Evolutionary conservation across 768 basidiomycete species (phyloP), one percentile per base, ranked within the genome.

Genomic region (Pulveroboletus sp.): DNA sequence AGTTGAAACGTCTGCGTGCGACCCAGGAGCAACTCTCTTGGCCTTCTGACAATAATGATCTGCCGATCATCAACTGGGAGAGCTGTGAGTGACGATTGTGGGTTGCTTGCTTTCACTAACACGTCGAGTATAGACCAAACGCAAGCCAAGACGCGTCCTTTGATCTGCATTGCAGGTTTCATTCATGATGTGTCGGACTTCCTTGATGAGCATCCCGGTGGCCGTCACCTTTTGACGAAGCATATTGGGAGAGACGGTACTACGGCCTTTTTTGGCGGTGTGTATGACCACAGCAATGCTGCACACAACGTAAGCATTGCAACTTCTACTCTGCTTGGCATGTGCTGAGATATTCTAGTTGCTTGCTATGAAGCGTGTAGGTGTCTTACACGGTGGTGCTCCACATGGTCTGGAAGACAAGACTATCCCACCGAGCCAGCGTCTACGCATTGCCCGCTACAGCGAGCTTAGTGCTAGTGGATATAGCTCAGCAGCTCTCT

Each of bases 231-330:
- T 23, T 72, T 97, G 50, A 79, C 82, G 57, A 88, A 89, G 68
- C 78, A 86, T 66, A 87, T 94, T 58, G 94, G 94, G 48, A 89
- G 82, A 65, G 94, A 95, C 60, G 93, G 89, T 3, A 92, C 92
- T 4, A 90, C 90, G 0, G 92, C 93, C 6, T 97, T 95, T 77
- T 94, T 95, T 60, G 94, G 94, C 52, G 90, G 88, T 50, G 85
- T 93, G 1, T 91, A 91, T 61, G 87, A 89, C 56, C 90, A 92
- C 61, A 90, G 87, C 25, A 92, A 92, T 62, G 87, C 89, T 38
- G 88, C 90, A 6, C 88, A 92, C 66, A 91, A 92, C 60, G 84
- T 85, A 60, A 32, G 83, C 69, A 2, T 31, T 41, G 5, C 1
- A 20, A 4, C 1, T 5, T 8, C 8, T 27, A 6, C 0, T 16